Evolutionary conservation across 139 green algal genomes (phyloP).

Genomic region (Monoraphidium neglectum): DNA sequence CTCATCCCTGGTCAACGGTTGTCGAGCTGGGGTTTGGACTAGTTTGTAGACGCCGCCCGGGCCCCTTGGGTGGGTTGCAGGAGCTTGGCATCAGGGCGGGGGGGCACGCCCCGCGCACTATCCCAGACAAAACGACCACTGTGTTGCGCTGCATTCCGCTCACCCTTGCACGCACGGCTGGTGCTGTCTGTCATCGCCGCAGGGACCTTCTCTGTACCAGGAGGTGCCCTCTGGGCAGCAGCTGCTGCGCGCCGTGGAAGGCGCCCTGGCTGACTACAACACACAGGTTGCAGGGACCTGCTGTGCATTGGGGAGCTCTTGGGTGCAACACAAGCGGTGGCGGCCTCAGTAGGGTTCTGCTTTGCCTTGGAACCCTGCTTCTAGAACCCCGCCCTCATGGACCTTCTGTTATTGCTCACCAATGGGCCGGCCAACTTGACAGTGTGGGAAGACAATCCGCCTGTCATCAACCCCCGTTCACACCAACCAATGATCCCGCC

Average conservation of each 20-base stretch:
- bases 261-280: slow-evolving; percentile 28
- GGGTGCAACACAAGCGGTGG: neutral
- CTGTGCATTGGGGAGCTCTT: neutral
- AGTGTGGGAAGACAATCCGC: neutral
- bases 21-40: no score
- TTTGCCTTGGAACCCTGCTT: neutral
- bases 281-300: slow-evolving; percentile 20
- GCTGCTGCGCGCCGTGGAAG: slow-evolving; percentile 25
- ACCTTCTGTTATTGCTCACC: neutral
- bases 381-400: neutral
- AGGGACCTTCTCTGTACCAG: slow-evolving; percentile 30
- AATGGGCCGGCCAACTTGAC: neutral
- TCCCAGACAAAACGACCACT: no score
- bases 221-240: neutral
- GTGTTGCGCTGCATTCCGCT: no score
- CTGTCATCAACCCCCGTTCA: neutral
- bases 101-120: no score
- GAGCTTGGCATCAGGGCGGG: no score
- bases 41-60: no score
- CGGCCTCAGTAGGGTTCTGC: neutral
- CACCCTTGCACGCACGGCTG: no score
- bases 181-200: no score
- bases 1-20: no score
- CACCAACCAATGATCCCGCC: slow-evolving; percentile 61
- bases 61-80: no score